Percentiles rank a stretch among this genome's conserved stretches.
Evolutionary conservation across 2,329 filamentous ascomycete species (phyloP).

Genomic region (Raffaelea albimanens): DNA sequence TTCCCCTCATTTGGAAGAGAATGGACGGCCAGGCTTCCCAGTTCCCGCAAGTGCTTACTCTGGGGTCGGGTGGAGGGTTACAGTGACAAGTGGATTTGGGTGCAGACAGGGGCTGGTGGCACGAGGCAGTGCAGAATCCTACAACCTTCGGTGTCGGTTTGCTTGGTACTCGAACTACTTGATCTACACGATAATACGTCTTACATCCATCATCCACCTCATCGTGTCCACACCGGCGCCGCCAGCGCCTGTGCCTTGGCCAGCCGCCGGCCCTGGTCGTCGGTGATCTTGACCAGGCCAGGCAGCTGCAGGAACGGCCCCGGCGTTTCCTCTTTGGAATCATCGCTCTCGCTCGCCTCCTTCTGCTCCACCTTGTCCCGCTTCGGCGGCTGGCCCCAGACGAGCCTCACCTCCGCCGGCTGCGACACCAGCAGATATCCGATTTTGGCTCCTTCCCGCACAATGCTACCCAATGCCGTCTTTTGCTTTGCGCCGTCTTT

Average conservation of each 20-base stretch:
- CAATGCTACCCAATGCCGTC: slow-evolving; percentile 27
- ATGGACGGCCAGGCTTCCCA: too few relatives aligned
- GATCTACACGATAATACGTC: neutral
- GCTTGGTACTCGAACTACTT: too few relatives aligned
- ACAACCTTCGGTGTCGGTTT: too few relatives aligned
- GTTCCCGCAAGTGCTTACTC: too few relatives aligned
- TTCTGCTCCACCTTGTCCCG: neutral
- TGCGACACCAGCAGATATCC: slow-evolving; percentile 34
- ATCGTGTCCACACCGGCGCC: neutral
- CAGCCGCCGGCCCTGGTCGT: slow-evolving; percentile 4
- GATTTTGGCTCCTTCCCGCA: slow-evolving; percentile 28
- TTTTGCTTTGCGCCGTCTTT: slow-evolving; percentile 22
- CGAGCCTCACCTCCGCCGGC: slow-evolving; percentile 23
- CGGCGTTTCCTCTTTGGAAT: neutral
- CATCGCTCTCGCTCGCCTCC: neutral
- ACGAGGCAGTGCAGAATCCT: too few relatives aligned
- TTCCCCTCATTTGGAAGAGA: too few relatives aligned
- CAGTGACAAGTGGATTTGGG: too few relatives aligned
- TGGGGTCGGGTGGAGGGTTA: too few relatives aligned
- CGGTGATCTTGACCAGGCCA: slow-evolving; percentile 4
- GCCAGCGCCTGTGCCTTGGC: neutral
- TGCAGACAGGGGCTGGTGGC: too few relatives aligned
- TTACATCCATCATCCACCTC: neutral
- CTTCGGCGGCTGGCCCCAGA: neutral
- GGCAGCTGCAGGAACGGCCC: neutral